These are phyloP conservation scores for Vaccinium macrocarpon DNA, from an alignment of 148 eudicot species.

Conservation along the genomic window DNA sequence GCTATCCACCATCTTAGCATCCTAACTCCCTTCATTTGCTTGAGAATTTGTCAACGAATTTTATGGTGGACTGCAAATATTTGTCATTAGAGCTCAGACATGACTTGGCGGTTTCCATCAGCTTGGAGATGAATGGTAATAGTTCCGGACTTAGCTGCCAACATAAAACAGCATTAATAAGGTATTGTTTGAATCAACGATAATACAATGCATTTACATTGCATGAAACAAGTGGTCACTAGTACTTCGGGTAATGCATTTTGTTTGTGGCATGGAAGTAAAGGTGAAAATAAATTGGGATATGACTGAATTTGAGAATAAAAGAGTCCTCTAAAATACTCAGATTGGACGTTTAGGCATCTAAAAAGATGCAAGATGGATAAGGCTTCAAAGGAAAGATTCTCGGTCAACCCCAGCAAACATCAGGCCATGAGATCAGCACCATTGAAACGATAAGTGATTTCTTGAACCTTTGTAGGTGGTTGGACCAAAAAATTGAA, in stretches of 20 bases:
- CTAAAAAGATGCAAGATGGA: background rate
- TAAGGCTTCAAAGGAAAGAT: background rate
- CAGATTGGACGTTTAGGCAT: background rate
- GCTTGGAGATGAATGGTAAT: constrained; percentile 32
- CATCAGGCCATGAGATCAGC: background rate
- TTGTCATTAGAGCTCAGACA: constrained; percentile 37
- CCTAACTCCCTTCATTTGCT: background rate
- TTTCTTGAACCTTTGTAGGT: no score
- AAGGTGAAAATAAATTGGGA: background rate
- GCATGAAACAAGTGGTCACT: background rate
- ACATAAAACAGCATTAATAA: background rate
- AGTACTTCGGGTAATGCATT: background rate
- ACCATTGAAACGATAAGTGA: background rate
- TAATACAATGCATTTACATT: background rate
- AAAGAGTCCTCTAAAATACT: background rate
- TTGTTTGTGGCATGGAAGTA: background rate
- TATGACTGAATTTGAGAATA: background rate
- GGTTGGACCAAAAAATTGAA: background rate
- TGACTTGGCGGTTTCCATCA: constrained; percentile 47
- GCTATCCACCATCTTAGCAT: background rate
- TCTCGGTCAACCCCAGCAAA: background rate
- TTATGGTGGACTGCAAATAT: constrained; percentile 38
- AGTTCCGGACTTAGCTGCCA: constrained; percentile 34
- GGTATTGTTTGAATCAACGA: background rate
- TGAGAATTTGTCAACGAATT: constrained; percentile 17